Evolutionary conservation across 768 basidiomycete species (phyloP).

Genomic region (Tremella mesenterica): DNA sequence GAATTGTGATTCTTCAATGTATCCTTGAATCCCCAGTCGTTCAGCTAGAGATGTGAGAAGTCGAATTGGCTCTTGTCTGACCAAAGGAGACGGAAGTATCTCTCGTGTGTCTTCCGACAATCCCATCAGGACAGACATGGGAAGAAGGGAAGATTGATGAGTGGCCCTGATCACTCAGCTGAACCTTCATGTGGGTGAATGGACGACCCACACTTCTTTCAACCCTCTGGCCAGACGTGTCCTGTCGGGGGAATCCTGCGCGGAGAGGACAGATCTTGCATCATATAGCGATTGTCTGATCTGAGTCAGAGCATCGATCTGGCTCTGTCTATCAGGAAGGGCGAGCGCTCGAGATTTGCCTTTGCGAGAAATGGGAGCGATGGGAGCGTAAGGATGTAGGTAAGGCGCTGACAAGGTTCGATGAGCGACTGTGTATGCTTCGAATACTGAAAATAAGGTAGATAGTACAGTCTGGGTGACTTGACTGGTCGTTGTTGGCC

Average conservation of each 20-base stretch:
- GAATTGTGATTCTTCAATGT: slow-evolving; percentile 38
- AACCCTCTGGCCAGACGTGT: slow-evolving; percentile 17
- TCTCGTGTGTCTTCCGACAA: not conserved
- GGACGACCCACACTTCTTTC: slow-evolving; percentile 22
- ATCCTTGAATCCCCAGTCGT: slow-evolving; percentile 25
- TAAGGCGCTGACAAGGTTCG: slow-evolving; percentile 9
- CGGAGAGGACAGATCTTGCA: not conserved
- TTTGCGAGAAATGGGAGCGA: not conserved
- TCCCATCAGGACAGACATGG: not conserved
- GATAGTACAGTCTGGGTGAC: not conserved
- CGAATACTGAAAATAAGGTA: not conserved
- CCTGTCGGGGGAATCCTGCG: slow-evolving; percentile 10
- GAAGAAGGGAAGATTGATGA: slow-evolving; percentile 16
- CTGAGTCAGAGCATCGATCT: slow-evolving; percentile 3
- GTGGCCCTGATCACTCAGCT: slow-evolving; percentile 7
- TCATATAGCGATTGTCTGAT: slow-evolving; percentile 4
- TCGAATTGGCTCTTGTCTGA: slow-evolving; percentile 10
- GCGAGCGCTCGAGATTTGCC: slow-evolving; percentile 9
- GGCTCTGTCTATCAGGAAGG: not conserved
- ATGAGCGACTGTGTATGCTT: not conserved
- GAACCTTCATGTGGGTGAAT: not conserved
- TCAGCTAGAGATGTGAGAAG: slow-evolving; percentile 19
- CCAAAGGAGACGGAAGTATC: slow-evolving; percentile 12
- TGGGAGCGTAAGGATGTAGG: slow-evolving; percentile 25
- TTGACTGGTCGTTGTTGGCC: not conserved